phyloP scores from a whole-genome alignment of 805 yeast genomes.

The Cyberlindnera euphorbiiphila region DNA sequence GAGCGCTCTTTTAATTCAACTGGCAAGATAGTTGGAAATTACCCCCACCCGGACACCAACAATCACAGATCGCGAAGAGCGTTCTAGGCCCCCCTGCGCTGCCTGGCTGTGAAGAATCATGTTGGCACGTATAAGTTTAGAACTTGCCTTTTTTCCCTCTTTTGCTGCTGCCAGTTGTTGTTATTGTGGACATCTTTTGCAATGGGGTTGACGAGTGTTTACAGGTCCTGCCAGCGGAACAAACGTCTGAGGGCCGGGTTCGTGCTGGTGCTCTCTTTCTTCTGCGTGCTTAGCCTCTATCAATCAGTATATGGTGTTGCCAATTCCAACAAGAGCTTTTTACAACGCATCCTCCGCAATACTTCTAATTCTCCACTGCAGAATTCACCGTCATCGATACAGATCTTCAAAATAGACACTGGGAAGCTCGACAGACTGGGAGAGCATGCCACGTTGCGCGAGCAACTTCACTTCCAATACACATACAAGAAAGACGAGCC shows the following conservation, averaged over 20 bases:
- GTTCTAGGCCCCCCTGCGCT: too few species aligned
- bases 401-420: slow-evolving; percentile 8
- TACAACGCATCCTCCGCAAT: neutral
- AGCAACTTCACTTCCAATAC: slow-evolving; percentile 63
- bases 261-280: slow-evolving; percentile 3
- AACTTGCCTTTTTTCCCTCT: too few species aligned
- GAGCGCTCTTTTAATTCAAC: too few species aligned
- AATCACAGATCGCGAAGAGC: neutral
- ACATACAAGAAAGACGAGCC: slow-evolving; percentile 67
- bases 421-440: slow-evolving; percentile 7
- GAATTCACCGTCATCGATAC: slow-evolving; percentile 1
- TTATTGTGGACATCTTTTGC: neutral
- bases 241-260: slow-evolving; percentile 3
- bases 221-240: slow-evolving; percentile 5
- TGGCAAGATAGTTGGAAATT: too few species aligned
- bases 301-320: slow-evolving; percentile 16
- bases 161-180: too few species aligned
- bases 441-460: slow-evolving; percentile 33
- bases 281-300: slow-evolving; percentile 8
- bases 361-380: neutral
- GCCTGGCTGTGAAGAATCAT: too few species aligned
- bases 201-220: slow-evolving; percentile 10
- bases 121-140: too few species aligned
- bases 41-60: slow-evolving; percentile 1
- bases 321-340: slow-evolving; percentile 2